phyloP scores from a whole-genome alignment of 305 asterid genomes.

The Fraxinus baroniana region DNA sequence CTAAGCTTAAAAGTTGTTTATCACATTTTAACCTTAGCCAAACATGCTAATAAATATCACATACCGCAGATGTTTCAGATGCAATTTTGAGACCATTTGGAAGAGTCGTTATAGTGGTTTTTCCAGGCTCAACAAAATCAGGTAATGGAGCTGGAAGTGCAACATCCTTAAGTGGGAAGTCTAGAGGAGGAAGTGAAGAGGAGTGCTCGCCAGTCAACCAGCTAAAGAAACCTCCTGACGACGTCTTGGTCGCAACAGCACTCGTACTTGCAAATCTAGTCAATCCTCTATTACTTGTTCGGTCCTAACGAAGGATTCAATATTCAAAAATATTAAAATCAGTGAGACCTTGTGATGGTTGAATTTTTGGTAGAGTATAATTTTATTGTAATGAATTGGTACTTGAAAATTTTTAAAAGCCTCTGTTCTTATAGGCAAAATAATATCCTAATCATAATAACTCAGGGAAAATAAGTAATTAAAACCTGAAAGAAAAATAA shows the following conservation, averaged over 20 bases:
- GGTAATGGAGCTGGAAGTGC: slow-evolving; percentile 68
- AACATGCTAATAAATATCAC: slow-evolving; percentile 16
- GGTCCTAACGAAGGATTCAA: slow-evolving; percentile 41
- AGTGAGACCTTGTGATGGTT: background rate
- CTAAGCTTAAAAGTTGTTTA: background rate
- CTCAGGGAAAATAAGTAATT: background rate
- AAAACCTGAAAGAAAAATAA: no score
- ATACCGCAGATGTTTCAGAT: slow-evolving; percentile 80
- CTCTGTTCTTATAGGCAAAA: background rate
- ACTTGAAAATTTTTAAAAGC: background rate
- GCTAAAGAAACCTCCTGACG: slow-evolving; percentile 67
- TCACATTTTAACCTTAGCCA: background rate
- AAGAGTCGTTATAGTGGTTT: slow-evolving; percentile 71
- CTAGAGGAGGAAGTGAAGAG: slow-evolving; percentile 65
- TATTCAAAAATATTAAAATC: background rate
- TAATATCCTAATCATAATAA: background rate
- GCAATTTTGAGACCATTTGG: slow-evolving; percentile 77
- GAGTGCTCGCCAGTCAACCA: slow-evolving; percentile 74
- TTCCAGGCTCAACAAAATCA: slow-evolving; percentile 73
- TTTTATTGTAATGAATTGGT: background rate
- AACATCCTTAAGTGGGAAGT: slow-evolving; percentile 74
- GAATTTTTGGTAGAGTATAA: background rate
- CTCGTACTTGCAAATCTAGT: slow-evolving; percentile 72
- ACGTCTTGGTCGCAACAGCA: slow-evolving; percentile 59
- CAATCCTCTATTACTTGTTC: slow-evolving; percentile 43